Evolutionary conservation across 1,284 basidiomycete genomes (phyloP).

Genomic region (Leccinum pseudoinsigne): DNA sequence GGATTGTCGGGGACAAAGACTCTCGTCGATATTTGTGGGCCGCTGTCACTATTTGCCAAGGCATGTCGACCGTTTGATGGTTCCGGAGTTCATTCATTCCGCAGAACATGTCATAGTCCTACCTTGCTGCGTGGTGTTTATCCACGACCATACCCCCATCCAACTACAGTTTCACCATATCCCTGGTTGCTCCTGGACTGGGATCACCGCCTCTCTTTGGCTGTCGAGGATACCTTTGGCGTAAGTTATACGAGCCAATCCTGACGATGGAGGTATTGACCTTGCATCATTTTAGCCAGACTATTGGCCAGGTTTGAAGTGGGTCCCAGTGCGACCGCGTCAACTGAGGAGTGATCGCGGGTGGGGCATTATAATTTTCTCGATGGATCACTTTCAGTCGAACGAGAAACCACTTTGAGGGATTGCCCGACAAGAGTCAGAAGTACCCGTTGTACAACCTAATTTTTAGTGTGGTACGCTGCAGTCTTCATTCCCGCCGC

Average conservation of each 20-base stretch:
- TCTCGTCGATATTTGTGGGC: constrained; percentile 33
- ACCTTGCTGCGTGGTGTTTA: constrained; percentile 36
- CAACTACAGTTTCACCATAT: background rate
- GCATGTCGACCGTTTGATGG: constrained; percentile 33
- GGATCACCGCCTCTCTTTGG: constrained; percentile 32
- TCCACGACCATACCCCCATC: constrained; percentile 33
- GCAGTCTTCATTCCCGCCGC: no score
- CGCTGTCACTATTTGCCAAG: constrained; percentile 39
- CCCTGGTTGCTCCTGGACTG: constrained; percentile 26
- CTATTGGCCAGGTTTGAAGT: constrained; percentile 29
- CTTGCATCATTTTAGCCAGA: constrained; percentile 41
- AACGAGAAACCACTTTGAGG: constrained; percentile 39
- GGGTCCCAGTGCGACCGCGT: constrained; percentile 30
- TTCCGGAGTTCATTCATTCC: constrained; percentile 22
- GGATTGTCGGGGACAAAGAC: constrained; percentile 17
- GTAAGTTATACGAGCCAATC: constrained; percentile 9
- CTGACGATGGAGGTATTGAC: constrained; percentile 31
- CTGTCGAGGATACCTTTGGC: background rate
- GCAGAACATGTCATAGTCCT: constrained; percentile 32
- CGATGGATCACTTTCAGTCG: constrained; percentile 41
- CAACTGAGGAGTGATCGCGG: constrained; percentile 14
- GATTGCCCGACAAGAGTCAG: no score
- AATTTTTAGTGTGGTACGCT: no score
- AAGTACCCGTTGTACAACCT: no score
- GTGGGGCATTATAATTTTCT: constrained; percentile 41